Evolutionary conservation across 2,329 filamentous ascomycete species (phyloP), one percentile per base, ranked within the genome.

Genomic region (Beauveria rudraprayagi): DNA sequence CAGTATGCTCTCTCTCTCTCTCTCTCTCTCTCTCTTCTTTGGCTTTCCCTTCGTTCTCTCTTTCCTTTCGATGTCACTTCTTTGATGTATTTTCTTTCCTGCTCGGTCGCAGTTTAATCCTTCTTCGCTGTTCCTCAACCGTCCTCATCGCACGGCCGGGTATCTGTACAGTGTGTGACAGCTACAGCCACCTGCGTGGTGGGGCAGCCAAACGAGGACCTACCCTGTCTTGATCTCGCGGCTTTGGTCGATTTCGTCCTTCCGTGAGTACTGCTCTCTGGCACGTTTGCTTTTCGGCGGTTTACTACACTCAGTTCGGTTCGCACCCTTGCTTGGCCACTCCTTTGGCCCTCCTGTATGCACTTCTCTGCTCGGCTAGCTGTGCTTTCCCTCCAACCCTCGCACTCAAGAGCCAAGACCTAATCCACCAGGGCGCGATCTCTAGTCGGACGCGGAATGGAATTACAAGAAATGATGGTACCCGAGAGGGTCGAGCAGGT

Each of bases 401-500:
- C 28, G 4, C 22, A 19, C 14, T 11, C 14, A 2, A 16, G 11
- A 16, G 34, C 16, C 34, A 37, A 37, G 34, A 16, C 34, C 34
- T 4, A 5, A 16, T 37, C 14, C 34, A 37, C 5, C 2, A 16
- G 5, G 5, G 10, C 34, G 16, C 34, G 5, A 37, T 16, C 14
- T 16, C 34, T 10, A 16, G 34, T 14, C 34, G 34, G 34, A 37
- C 11, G 34, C 34, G 19, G 7, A 10, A 50, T 57, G 55, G 55
- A 19, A 9, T 5, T 10, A 10, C 30, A 28, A 9, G 55, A 50
- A 5, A 19, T 9, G 3, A 16, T 44, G 11, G 14, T 8, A 14
- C 56, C 43, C 40, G 62, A 56, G 10, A 37, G 57, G 26, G 56
- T 61, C 30, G 63, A 64, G 22, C 40, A 59, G 17, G 63, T 63